phyloP scores from a whole-genome alignment of 176 grass and related monocot species.

The Aegilops sharonensis region DNA sequence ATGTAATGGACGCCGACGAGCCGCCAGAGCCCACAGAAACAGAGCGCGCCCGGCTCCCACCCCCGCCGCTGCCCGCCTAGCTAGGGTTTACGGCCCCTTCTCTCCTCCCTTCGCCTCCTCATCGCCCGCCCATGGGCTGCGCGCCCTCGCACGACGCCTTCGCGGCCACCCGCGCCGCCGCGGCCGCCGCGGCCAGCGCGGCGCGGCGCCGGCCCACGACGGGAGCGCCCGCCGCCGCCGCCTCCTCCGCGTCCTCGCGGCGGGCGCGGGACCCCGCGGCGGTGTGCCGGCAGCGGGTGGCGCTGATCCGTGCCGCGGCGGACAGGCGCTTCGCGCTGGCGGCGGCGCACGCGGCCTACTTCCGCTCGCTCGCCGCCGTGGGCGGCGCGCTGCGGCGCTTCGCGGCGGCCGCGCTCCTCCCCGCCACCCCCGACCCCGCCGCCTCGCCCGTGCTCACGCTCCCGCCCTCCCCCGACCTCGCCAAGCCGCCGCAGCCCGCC shows the following conservation, averaged over 20 bases:
- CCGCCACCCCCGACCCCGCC: conserved; percentile 16
- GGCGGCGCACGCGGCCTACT: conserved; percentile 76
- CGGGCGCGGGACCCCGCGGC: conserved; percentile 25
- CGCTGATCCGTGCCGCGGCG: conserved; percentile 57
- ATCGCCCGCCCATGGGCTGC: conserved; percentile 42
- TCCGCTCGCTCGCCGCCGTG: conserved; percentile 56
- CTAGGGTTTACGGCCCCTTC: too few species aligned
- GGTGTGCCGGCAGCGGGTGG: conserved; percentile 65
- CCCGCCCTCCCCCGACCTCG: conserved; percentile 46
- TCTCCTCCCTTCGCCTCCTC: too few species aligned
- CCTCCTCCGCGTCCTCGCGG: not conserved
- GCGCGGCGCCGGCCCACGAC: not conserved
- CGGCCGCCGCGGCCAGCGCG: conserved; percentile 17
- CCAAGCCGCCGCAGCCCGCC: conserved; percentile 17
- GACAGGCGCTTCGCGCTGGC: conserved; percentile 60
- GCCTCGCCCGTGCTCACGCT: conserved; percentile 75
- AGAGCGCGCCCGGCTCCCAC: too few species aligned
- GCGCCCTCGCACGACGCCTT: conserved; percentile 50
- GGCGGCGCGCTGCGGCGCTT: conserved; percentile 67
- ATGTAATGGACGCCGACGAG: conserved; percentile 49
- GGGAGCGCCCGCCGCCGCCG: not conserved
- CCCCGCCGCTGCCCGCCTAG: too few species aligned
- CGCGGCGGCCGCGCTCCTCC: conserved; percentile 52
- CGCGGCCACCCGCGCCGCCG: not conserved
- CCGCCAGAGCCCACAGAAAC: conserved; percentile 22